Base-by-base conservation (phyloP, 495 filamentous ascomycete species). In the Penicillium salamii region DNA sequence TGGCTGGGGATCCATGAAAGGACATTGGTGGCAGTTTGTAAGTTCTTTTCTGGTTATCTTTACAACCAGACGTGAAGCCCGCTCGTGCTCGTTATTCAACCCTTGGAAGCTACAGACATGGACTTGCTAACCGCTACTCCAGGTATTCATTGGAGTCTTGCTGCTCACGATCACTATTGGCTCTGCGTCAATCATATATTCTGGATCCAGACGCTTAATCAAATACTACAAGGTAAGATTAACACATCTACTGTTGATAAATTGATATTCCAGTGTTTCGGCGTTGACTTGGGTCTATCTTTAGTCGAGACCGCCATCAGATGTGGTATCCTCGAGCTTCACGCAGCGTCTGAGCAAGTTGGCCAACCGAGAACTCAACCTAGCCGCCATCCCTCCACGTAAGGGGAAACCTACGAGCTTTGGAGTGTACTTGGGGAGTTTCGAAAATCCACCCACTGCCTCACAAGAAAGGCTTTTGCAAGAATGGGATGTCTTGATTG, bases 341-440 rank as follows among this genome's bases (percentile, higher is more conserved):
- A 51, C 53, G 5, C 51, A 58, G 11, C 53, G 59, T 12, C 56
- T 77, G 3, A 47, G 51, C 26, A 54, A 50, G 21, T 46, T 77
- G 4, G 54, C 63, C 2, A 57, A 50, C 33, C 54, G 52, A 37
- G 42, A 61, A 18, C 56, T 69, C 2, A 50, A 44, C 20, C 46
- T 73, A 43, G 44, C 44, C n/a, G 32, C 54, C 7, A 37, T 52
- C 5, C 53, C 48, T 13, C 19, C 38, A 2, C 29, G 21, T 13
- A 48, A 47, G 18, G 54, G 50, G 20, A 75, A 74, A 45, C 72
- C 74, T 7, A 56, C 60, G 5, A 71, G 74, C 15, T 78, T 77
- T 50, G 78, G 77, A 8, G 70, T 78, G 13, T 79, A 77, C 46
- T 59, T 81, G 3, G 78, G 78, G 13, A 43, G 49, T 6, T 68